Evolutionary conservation across 805 yeast genomes (phyloP).

Genomic region (Danielia reshetovae): DNA sequence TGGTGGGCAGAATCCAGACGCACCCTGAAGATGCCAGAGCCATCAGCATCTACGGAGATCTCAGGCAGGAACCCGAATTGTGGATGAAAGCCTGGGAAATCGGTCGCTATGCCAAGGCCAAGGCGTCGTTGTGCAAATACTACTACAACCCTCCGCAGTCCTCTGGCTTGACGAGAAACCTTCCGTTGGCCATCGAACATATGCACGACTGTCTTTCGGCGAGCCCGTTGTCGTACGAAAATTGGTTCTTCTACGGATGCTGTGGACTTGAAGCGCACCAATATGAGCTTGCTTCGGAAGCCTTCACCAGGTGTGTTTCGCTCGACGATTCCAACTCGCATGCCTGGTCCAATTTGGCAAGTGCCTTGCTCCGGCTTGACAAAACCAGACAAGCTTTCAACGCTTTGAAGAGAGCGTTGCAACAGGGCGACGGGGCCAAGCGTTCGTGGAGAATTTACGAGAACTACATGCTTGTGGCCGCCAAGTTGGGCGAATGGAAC

Average conservation of each 20-base stretch:
- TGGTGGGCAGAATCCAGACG: conserved; percentile 48
- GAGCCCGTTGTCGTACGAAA: conserved; percentile 70
- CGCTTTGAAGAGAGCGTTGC: conserved; percentile 77
- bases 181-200: conserved; percentile 55
- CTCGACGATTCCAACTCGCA: conserved; percentile 75
- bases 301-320: conserved; percentile 86
- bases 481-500: conserved; percentile 80
- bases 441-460: conserved; percentile 90
- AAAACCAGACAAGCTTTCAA: conserved; percentile 76
- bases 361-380: conserved; percentile 62
- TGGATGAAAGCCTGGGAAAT: conserved; percentile 89
- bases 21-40: conserved; percentile 81
- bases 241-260: conserved; percentile 93
- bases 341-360: conserved; percentile 90
- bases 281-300: conserved; percentile 80
- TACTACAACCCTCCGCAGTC: conserved; percentile 61
- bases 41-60: conserved; percentile 79
- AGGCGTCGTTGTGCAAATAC: conserved; percentile 73
- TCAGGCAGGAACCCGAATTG: conserved; percentile 64
- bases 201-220: conserved; percentile 69
- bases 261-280: conserved; percentile 71
- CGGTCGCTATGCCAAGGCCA: conserved; percentile 81
- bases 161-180: conserved; percentile 49
- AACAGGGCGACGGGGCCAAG: conserved; percentile 59
- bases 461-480: conserved; percentile 78